Conservation (phyloP, 345 rosid species). For the Hibiscus tridactylites region DNA sequence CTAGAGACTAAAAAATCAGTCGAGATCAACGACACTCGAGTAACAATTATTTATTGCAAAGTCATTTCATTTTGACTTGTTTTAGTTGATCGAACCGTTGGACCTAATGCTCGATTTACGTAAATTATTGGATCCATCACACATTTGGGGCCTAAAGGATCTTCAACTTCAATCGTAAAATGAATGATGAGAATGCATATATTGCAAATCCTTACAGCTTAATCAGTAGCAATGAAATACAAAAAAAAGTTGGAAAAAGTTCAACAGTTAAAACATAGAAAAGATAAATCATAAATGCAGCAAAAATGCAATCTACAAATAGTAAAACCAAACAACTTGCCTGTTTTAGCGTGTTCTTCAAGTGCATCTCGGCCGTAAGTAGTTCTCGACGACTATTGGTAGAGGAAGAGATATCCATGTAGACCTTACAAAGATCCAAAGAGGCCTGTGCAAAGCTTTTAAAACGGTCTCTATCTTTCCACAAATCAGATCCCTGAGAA, state of each 20-base stretch:
- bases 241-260: neutral
- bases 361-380: slow-evolving; percentile 72
- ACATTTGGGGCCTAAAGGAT: neutral
- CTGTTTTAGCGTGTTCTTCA: slow-evolving; percentile 62
- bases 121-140: neutral
- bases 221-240: neutral
- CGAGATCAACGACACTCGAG: no score
- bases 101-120: neutral
- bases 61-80: neutral
- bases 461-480: slow-evolving; percentile 78
- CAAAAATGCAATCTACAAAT: neutral
- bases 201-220: no score
- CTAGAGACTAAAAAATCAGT: neutral
- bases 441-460: slow-evolving; percentile 57
- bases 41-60: neutral
- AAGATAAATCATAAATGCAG: neutral
- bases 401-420: slow-evolving; percentile 62
- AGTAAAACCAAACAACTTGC: slow-evolving; percentile 22
- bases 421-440: slow-evolving; percentile 65
- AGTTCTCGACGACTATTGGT: slow-evolving; percentile 70
- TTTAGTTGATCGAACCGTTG: neutral
- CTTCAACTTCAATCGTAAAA: neutral
- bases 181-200: neutral
- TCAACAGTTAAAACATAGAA: neutral
- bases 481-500: slow-evolving; percentile 69